A percentile compares a stretch with the other conserved stretches of the same genome.
Conservation (phyloP, 163 green algal species). For the Volvox carteri region DNA sequence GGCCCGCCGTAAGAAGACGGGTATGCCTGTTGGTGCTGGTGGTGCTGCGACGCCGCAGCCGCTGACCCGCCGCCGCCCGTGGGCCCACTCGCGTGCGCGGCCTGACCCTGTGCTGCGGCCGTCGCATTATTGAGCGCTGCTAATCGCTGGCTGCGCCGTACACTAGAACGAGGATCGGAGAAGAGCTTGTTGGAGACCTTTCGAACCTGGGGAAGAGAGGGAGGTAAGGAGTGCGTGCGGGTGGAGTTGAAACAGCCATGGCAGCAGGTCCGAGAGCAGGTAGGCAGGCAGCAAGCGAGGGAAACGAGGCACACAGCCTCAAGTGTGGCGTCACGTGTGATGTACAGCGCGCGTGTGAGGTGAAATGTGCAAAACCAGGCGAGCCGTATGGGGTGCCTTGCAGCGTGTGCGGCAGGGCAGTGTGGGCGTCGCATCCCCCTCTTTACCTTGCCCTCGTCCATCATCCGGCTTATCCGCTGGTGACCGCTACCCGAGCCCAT, state of each 20-base stretch:
- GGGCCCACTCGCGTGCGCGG: neutral
- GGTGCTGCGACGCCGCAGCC: neutral
- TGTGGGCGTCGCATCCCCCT: no score
- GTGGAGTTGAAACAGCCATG: no score
- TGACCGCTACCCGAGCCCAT: neutral
- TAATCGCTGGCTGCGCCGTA: constrained; percentile 58
- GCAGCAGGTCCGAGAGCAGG: no score
- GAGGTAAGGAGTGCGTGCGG: neutral
- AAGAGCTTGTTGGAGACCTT: constrained; percentile 64
- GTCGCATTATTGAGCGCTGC: constrained; percentile 49
- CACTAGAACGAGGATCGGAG: constrained; percentile 36
- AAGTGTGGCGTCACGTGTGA: no score
- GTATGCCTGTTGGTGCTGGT: neutral
- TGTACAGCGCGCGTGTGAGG: no score
- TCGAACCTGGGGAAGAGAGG: constrained; percentile 23
- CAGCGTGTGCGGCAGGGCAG: no score
- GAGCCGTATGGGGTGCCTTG: no score
- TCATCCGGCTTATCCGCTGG: constrained; percentile 1
- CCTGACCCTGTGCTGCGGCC: constrained; percentile 15
- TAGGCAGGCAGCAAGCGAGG: no score
- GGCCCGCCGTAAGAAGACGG: neutral
- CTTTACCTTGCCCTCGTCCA: constrained; percentile 51
- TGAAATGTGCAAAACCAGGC: no score
- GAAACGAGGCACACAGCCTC: no score
- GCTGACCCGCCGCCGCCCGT: neutral